A percentile compares a stretch with the other conserved stretches of the same genome.
These are phyloP conservation scores for Trypanosoma rangeli DNA, from an alignment of 208 protist species.

Conservation along the genomic window DNA sequence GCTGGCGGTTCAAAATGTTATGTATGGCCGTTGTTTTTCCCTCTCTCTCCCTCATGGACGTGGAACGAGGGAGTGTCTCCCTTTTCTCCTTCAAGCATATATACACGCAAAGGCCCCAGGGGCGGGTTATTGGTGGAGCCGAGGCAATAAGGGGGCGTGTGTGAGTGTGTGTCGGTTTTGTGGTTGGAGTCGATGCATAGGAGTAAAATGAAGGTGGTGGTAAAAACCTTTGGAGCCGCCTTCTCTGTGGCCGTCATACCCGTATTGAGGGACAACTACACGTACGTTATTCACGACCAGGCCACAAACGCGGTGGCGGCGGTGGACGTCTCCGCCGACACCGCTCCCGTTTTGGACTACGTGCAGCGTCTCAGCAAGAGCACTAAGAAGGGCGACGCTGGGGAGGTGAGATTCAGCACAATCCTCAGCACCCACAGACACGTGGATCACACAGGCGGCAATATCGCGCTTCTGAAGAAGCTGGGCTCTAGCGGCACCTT, in stretches of 20 bases:
- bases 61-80: too few species aligned
- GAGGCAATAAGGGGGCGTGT: not conserved
- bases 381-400: not conserved
- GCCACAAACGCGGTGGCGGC: slow-evolving; percentile 52
- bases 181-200: slow-evolving; percentile 28
- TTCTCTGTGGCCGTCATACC: slow-evolving; percentile 83
- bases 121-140: too few species aligned
- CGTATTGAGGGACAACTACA: slow-evolving; percentile 91
- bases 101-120: too few species aligned
- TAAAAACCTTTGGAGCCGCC: slow-evolving; percentile 42
- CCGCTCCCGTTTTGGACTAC: slow-evolving; percentile 53
- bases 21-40: too few species aligned
- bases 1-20: too few species aligned
- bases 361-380: slow-evolving; percentile 35
- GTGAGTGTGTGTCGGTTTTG: slow-evolving; percentile 14
- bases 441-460: slow-evolving; percentile 92
- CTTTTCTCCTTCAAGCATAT: too few species aligned
- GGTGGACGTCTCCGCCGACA: slow-evolving; percentile 89
- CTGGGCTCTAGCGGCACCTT: slow-evolving; percentile 29
- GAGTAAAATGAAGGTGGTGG: slow-evolving; percentile 27
- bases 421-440: slow-evolving; percentile 95
- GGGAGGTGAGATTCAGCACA: slow-evolving; percentile 38
- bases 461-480: slow-evolving; percentile 43
- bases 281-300: slow-evolving; percentile 87
- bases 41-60: too few species aligned